Percentiles rank a stretch among this genome's conserved stretches.
These are phyloP conservation scores for Hypomontagnella submonticulosa DNA, from an alignment of 495 filamentous ascomycete species.

Conservation along the genomic window DNA sequence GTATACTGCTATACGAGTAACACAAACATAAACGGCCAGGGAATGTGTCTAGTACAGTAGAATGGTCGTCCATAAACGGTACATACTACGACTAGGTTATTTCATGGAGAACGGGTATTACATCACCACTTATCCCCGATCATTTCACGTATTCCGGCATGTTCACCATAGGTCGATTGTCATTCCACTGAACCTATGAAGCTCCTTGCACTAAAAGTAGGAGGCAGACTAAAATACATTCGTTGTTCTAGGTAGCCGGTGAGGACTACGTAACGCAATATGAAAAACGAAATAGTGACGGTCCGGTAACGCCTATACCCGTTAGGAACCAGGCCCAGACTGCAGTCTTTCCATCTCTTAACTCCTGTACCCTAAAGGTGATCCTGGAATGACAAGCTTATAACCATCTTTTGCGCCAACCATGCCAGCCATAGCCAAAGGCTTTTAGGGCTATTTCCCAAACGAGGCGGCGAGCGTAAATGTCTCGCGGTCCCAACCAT, in stretches of 20 bases:
- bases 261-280: no score
- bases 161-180: no score
- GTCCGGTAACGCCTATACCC: neutral
- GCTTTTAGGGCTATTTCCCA: neutral
- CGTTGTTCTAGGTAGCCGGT: neutral
- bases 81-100: neutral
- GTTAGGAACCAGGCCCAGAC: neutral
- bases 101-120: neutral
- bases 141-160: no score
- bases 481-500: slow-evolving; percentile 3
- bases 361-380: slow-evolving; percentile 2
- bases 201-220: neutral
- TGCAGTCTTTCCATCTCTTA: neutral
- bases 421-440: neutral
- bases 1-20: neutral
- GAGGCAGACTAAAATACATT: neutral
- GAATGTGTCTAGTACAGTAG: neutral
- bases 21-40: neutral
- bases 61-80: neutral
- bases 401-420: no score
- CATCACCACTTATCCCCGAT: no score
- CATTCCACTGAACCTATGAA: no score
- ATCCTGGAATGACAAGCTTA: neutral
- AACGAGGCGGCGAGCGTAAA: neutral
- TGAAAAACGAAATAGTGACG: no score